phyloP scores from a whole-genome alignment of 129 eudicot genomes.

The Lactuca sativa region DNA sequence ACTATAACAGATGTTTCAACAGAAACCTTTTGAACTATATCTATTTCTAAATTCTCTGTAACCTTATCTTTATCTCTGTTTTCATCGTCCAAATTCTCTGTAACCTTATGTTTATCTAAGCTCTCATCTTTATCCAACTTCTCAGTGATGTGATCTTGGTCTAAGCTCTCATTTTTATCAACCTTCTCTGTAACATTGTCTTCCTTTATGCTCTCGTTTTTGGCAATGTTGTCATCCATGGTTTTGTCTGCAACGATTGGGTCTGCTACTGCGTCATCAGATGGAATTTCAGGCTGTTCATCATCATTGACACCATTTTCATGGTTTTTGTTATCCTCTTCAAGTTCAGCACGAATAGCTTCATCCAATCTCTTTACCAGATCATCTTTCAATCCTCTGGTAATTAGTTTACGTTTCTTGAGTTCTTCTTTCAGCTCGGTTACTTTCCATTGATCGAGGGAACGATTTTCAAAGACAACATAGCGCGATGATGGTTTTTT shows the following conservation, averaged over 20 bases:
- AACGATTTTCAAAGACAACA: slow-evolving; percentile 54
- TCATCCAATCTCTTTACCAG: slow-evolving; percentile 68
- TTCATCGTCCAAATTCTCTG: slow-evolving; percentile 25
- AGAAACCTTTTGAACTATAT: slow-evolving; percentile 18
- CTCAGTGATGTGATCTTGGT: not conserved
- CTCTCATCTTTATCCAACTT: slow-evolving; percentile 18
- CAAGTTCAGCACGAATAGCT: slow-evolving; percentile 54
- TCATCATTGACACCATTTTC: slow-evolving; percentile 29
- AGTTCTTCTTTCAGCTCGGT: slow-evolving; percentile 90
- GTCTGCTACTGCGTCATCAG: slow-evolving; percentile 27
- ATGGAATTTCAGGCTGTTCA: slow-evolving; percentile 26
- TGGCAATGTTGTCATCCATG: slow-evolving; percentile 1
- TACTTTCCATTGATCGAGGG: slow-evolving; percentile 92
- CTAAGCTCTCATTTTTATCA: not conserved
- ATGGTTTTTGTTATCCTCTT: slow-evolving; percentile 25
- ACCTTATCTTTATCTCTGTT: slow-evolving; percentile 20
- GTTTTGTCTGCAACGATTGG: slow-evolving; percentile 24
- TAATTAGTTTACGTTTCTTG: slow-evolving; percentile 56
- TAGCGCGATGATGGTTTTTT: slow-evolving; percentile 55
- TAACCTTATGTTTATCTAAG: slow-evolving; percentile 15
- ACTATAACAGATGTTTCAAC: slow-evolving; percentile 33
- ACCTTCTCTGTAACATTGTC: slow-evolving; percentile 1
- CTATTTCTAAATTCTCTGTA: slow-evolving; percentile 16
- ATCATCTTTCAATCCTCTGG: slow-evolving; percentile 78
- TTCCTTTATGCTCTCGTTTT: slow-evolving; percentile 19